Percentiles rank a stretch among this genome's conserved stretches.
phyloP scores from a whole-genome alignment of 2,329 filamentous ascomycete genomes.

The Penicillium oxalicum region DNA sequence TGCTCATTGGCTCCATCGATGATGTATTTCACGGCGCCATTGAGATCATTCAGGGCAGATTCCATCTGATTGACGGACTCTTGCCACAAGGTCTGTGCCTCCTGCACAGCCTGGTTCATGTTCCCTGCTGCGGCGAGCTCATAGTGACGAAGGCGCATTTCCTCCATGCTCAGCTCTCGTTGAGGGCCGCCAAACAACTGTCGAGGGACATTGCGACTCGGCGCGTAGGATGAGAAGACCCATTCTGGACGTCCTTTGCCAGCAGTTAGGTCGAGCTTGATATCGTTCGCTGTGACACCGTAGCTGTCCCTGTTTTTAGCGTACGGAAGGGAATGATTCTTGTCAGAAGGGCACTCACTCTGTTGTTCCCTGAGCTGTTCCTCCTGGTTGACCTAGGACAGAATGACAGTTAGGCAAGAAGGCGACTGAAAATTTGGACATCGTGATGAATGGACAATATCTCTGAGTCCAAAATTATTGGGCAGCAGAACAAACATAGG shows the following conservation, averaged over 20 bases:
- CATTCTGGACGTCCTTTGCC: constrained; percentile 67
- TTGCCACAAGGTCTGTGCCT: constrained; percentile 52
- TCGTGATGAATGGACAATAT: too few species aligned
- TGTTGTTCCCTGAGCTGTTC: not conserved
- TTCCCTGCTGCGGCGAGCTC: constrained; percentile 58
- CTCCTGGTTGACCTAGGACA: not conserved
- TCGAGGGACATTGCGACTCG: constrained; percentile 66
- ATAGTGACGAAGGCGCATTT: constrained; percentile 70
- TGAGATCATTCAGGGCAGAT: constrained; percentile 60
- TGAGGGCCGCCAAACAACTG: constrained; percentile 76
- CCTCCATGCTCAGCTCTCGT: constrained; percentile 82
- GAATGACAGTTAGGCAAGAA: not conserved
- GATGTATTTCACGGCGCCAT: constrained; percentile 67
- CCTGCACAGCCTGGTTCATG: constrained; percentile 47
- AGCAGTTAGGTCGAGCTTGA: constrained; percentile 59
- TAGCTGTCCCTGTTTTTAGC: constrained; percentile 36
- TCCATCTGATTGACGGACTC: constrained; percentile 67
- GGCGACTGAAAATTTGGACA: too few species aligned
- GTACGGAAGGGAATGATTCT: not conserved
- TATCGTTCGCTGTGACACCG: constrained; percentile 52
- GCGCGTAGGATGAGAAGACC: constrained; percentile 81
- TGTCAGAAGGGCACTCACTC: not conserved
- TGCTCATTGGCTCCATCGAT: constrained; percentile 61
- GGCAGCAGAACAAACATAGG: too few species aligned
- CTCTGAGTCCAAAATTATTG: too few species aligned